Base-by-base conservation (phyloP, 225 moss, liverwort and hornwort genomes). In the Bryum argenteum region DNA sequence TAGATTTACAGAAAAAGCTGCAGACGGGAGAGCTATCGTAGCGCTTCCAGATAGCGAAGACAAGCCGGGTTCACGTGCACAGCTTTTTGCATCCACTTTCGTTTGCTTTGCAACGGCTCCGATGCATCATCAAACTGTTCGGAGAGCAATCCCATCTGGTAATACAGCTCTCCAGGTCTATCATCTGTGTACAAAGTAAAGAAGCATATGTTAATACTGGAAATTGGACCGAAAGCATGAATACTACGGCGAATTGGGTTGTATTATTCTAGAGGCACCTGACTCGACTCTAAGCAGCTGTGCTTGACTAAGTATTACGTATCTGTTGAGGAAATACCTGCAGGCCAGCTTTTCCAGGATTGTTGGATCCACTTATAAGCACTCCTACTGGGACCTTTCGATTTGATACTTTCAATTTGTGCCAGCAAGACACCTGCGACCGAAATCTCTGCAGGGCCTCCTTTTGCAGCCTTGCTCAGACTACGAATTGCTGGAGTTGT, bases 101-200 rank as follows among this genome's bases (percentile, higher is more conserved):
- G 76, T 70, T 85, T 84, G 61, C 82, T 91, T 82, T 77, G 88
- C 58, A 86, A 79, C n/a, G 79, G 78, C 77, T 89, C 90, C 22
- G 73, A 83, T 33, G 78, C 71, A 69, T 83, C 94, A 81, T 90
- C 83, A 42, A 83, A 88, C 69, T 92, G 92, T 61, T 88, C 89
- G 16, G 83, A 85, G 59, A 91, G 81, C 65, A 91, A 71, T 16
- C 94, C 92, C 92, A 94, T 92, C 79, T 90, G 92, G 75, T 88
- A 92, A 77, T 88, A 97, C 65, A 97, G 81, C 73, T 94, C 94
- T 58, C 88, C 92, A 54, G 94, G 92, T 82, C 89, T 94, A 54
- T 74, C 71, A 38, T 83, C 97, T 97, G 90, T 79, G 84, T 41
- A 54, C 71, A 84, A 63, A 24, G 63, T 23, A 41, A 45, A 33